A percentile compares a stretch with the other conserved stretches of the same genome.
phyloP scores from a whole-genome alignment of 116 monocot species.

The Dioscorea cayenensis region DNA sequence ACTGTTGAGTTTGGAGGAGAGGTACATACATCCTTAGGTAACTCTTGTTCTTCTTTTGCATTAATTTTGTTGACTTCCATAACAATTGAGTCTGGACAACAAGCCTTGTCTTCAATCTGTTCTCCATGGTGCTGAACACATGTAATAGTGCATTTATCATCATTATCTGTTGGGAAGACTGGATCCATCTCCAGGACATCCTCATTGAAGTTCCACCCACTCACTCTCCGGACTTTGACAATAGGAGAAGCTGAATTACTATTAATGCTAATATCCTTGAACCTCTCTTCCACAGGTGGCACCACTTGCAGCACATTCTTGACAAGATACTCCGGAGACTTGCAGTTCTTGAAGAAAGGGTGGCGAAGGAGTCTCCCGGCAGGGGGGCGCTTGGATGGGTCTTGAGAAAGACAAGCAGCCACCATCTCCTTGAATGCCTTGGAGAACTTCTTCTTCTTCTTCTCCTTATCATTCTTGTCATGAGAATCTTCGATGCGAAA shows the following conservation, averaged over 20 bases:
- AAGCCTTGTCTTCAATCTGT: neutral
- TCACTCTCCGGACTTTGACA: slow-evolving; percentile 34
- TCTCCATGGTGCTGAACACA: too few relatives aligned
- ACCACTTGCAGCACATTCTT: slow-evolving; percentile 40
- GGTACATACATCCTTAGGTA: neutral
- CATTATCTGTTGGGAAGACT: slow-evolving; percentile 18
- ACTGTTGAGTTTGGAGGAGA: neutral
- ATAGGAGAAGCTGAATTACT: neutral
- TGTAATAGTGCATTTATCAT: neutral
- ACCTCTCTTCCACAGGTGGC: slow-evolving; percentile 33
- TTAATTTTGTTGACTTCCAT: neutral
- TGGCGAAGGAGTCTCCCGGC: slow-evolving; percentile 68
- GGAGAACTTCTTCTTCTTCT: slow-evolving; percentile 41
- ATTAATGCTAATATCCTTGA: slow-evolving; percentile 1
- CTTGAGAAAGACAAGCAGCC: slow-evolving; percentile 44
- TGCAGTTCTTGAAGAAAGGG: slow-evolving; percentile 69
- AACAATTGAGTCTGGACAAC: neutral
- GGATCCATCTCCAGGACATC: slow-evolving; percentile 47
- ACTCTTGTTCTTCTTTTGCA: slow-evolving; percentile 1
- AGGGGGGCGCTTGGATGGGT: slow-evolving; percentile 59
- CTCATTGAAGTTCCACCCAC: slow-evolving; percentile 69
- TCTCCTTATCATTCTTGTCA: neutral
- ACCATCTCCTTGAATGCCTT: slow-evolving; percentile 58
- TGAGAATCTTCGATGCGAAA: slow-evolving; percentile 37
- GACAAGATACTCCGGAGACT: slow-evolving; percentile 47